A percentile compares a stretch with the other conserved stretches of the same genome.
Conservation (phyloP, 352 stramenopile genomes). For the Globisporangium cylindrosporum region DNA sequence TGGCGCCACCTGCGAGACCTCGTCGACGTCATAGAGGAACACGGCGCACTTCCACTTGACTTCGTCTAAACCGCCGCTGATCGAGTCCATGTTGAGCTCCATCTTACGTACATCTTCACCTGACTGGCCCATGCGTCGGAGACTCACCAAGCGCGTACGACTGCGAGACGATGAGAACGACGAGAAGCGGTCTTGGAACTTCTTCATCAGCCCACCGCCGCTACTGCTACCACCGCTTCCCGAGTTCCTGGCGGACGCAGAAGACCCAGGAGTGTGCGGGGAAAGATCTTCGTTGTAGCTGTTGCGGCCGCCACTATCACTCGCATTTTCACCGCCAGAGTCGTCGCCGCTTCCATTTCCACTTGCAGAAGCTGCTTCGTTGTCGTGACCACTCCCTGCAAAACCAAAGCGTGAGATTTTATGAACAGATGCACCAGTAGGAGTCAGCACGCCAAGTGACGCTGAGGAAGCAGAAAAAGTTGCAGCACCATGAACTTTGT, state of each 20-base stretch:
- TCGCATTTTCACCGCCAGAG: slow-evolving; percentile 20
- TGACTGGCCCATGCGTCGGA: slow-evolving; percentile 71
- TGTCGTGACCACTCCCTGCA: slow-evolving; percentile 29
- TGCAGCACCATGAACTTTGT: slow-evolving; percentile 13
- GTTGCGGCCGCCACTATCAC: slow-evolving; percentile 2
- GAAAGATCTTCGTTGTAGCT: slow-evolving; percentile 3
- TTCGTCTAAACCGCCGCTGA: slow-evolving; percentile 80
- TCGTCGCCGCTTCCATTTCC: slow-evolving; percentile 35
- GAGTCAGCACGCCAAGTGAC: slow-evolving; percentile 42
- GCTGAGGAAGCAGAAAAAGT: slow-evolving; percentile 23
- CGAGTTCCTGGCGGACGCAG: slow-evolving; percentile 18
- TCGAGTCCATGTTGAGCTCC: slow-evolving; percentile 78
- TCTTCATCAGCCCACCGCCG: slow-evolving; percentile 67
- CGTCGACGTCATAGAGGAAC: slow-evolving; percentile 81
- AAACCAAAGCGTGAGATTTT: slow-evolving; percentile 48
- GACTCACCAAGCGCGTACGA: slow-evolving; percentile 47
- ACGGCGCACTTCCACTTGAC: slow-evolving; percentile 86
- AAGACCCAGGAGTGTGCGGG: background rate
- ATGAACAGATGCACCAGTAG: slow-evolving; percentile 52
- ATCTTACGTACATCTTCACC: slow-evolving; percentile 68
- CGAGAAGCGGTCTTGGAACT: slow-evolving; percentile 68
- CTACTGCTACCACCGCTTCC: slow-evolving; percentile 22
- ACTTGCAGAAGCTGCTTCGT: slow-evolving; percentile 4
- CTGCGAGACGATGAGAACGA: slow-evolving; percentile 58
- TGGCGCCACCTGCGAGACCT: slow-evolving; percentile 72